Conservation (phyloP, 1,284 basidiomycete species). For the Neonothopanus nambi region DNA sequence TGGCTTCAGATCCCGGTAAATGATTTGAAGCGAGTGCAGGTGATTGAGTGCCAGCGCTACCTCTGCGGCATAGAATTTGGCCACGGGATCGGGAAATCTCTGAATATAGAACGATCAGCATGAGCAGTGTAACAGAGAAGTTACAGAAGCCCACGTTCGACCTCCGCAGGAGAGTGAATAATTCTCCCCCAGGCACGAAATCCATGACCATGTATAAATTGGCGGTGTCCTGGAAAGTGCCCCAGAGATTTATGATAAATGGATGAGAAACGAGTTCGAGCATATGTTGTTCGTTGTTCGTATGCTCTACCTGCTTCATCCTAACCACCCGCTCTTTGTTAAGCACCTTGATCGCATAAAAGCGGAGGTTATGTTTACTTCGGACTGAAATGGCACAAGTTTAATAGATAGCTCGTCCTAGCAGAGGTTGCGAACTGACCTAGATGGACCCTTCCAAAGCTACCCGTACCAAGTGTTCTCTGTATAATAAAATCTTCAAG, state of each 20-base stretch:
- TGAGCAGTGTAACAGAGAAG: conserved; percentile 8
- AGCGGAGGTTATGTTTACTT: conserved; percentile 90
- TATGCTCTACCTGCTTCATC: conserved; percentile 98
- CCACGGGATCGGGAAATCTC: conserved; percentile 97
- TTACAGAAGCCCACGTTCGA: conserved; percentile 68
- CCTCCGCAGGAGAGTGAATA: conserved; percentile 89
- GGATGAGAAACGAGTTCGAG: conserved; percentile 90
- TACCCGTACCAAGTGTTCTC: conserved; percentile 87
- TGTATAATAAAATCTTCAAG: conserved; percentile 75
- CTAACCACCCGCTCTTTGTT: conserved; percentile 93
- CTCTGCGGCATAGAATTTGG: conserved; percentile 98
- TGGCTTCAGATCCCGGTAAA: conserved; percentile 97
- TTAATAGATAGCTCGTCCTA: conserved; percentile 9
- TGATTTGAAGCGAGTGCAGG: conserved; percentile 87
- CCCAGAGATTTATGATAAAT: conserved; percentile 98
- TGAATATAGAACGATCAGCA: conserved; percentile 32
- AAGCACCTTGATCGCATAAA: conserved; percentile 94
- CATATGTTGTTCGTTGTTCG: conserved; percentile 94
- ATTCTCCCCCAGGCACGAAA: conserved; percentile 96
- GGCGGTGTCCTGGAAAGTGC: conserved; percentile 90
- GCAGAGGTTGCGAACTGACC: conserved; percentile 46
- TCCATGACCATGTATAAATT: conserved; percentile 99
- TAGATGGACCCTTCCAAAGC: conserved; percentile 93
- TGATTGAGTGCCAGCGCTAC: conserved; percentile 95
- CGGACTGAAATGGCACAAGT: conserved; percentile 53